phyloP scores from a whole-genome alignment of 2,329 filamentous ascomycete species.

The Lasiodiplodia sp. region DNA sequence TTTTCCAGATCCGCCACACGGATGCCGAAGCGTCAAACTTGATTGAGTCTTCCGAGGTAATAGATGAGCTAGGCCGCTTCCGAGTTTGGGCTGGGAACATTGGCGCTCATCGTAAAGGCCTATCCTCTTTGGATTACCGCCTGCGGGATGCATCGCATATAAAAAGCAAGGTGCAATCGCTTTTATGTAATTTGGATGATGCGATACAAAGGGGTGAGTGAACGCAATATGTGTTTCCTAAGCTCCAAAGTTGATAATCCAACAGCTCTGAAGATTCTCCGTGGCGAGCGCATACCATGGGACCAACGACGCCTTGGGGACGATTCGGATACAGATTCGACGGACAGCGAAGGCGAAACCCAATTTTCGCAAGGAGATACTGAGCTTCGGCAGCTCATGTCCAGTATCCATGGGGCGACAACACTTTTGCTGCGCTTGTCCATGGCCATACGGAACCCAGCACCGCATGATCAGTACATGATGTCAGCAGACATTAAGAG shows the following conservation, averaged over 20 bases:
- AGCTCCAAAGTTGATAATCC: not conserved
- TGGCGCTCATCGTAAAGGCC: conserved; percentile 43
- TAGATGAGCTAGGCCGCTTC: conserved; percentile 42
- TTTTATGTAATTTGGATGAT: not conserved
- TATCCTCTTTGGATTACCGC: conserved; percentile 43
- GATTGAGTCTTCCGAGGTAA: conserved; percentile 29
- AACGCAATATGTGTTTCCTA: not conserved
- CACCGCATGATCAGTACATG: conserved; percentile 39
- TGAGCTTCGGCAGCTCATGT: conserved; percentile 38
- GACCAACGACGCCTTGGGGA: conserved; percentile 33
- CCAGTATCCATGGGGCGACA: conserved; percentile 36
- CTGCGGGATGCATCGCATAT: conserved; percentile 43
- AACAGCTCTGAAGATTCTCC: conserved; percentile 32
- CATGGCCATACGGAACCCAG: conserved; percentile 44
- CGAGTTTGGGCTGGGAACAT: conserved; percentile 46
- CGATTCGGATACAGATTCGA: conserved; percentile 32
- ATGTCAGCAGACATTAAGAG: conserved; percentile 38
- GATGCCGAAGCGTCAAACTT: conserved; percentile 24
- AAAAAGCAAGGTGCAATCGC: conserved; percentile 32
- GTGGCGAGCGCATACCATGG: conserved; percentile 35
- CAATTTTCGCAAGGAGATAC: conserved; percentile 30
- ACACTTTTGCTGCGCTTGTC: conserved; percentile 45
- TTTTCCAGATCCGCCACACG: not conserved
- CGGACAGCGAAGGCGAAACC: conserved; percentile 5
- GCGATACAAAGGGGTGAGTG: not conserved